These are phyloP conservation scores for Cytospora paraplurivora DNA, from an alignment of 2,329 filamentous ascomycete species.

Conservation along the genomic window DNA sequence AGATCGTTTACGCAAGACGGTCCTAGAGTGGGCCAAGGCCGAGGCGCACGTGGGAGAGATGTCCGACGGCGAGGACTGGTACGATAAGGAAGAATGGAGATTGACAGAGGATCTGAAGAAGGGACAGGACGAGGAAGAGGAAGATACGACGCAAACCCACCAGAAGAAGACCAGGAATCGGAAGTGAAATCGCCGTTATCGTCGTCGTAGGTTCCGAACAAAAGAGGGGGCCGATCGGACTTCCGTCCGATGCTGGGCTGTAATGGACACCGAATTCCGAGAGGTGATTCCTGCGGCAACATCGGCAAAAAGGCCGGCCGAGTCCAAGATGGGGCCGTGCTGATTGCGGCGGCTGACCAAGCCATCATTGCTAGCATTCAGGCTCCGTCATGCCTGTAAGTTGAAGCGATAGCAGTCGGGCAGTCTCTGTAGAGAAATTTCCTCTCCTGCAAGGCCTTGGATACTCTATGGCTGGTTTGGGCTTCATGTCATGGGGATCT, in stretches of 20 bases:
- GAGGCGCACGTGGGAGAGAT: slow-evolving; percentile 77
- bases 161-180: slow-evolving; percentile 64
- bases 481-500: no score
- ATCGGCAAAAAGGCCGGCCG: not conserved
- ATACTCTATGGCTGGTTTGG: no score
- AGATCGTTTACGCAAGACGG: slow-evolving; percentile 69
- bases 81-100: slow-evolving; percentile 79
- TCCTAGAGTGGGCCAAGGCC: slow-evolving; percentile 75
- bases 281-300: not conserved
- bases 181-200: slow-evolving; percentile 39
- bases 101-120: slow-evolving; percentile 76
- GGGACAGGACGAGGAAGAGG: slow-evolving; percentile 80
- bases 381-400: no score
- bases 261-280: not conserved
- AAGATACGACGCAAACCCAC: slow-evolving; percentile 62
- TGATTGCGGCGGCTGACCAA: no score
- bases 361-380: no score
- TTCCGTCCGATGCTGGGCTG: not conserved
- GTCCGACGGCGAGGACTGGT: slow-evolving; percentile 90
- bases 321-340: no score
- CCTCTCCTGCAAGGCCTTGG: no score
- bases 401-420: no score
- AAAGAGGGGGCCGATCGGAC: not conserved
- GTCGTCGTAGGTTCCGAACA: not conserved
- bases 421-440: no score